Percentiles rank a stretch among this genome's conserved stretches.
phyloP scores from a whole-genome alignment of 1,284 basidiomycete species.

The Ceratorhiza oryzae-sativae region DNA sequence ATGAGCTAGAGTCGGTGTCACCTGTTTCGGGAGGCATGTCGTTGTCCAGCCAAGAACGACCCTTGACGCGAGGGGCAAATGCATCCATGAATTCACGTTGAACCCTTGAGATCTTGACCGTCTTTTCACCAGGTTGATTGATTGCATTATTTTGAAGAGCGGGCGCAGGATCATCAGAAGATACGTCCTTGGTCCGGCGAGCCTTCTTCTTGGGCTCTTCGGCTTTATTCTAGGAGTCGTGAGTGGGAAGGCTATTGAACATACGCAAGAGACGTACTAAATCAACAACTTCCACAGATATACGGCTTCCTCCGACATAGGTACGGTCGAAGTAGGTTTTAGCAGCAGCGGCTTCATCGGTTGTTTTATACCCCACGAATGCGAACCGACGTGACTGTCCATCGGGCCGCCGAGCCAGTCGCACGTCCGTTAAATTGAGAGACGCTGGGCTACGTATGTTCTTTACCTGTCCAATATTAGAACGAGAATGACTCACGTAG shows the following conservation, averaged over 20 bases:
- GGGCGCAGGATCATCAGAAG: conserved; percentile 47
- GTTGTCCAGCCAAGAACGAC: conserved; percentile 73
- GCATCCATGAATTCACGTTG: conserved; percentile 68
- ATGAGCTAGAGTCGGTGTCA: conserved; percentile 33
- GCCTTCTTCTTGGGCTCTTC: conserved; percentile 42
- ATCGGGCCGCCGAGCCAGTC: conserved; percentile 76
- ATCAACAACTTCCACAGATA: conserved; percentile 81
- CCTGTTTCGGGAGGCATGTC: conserved; percentile 41
- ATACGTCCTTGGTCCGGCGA: not conserved
- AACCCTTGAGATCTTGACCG: conserved; percentile 53
- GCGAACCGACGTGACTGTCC: conserved; percentile 88
- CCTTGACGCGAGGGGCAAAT: conserved; percentile 68
- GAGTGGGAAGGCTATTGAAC: not conserved
- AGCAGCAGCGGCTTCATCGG: conserved; percentile 77
- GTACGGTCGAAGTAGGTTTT: conserved; percentile 87
- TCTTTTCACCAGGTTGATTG: conserved; percentile 40
- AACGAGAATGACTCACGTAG: conserved; percentile 51
- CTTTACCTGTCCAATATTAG: conserved; percentile 38
- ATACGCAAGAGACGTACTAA: conserved; percentile 56
- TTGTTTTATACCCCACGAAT: conserved; percentile 89
- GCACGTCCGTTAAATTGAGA: conserved; percentile 78
- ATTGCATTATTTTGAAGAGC: conserved; percentile 42
- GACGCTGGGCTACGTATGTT: conserved; percentile 46
- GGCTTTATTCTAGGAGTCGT: conserved; percentile 10
- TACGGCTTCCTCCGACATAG: conserved; percentile 77